Base-by-base conservation (phyloP, 352 stramenopile species). In the Aphanomyces euteiches region DNA sequence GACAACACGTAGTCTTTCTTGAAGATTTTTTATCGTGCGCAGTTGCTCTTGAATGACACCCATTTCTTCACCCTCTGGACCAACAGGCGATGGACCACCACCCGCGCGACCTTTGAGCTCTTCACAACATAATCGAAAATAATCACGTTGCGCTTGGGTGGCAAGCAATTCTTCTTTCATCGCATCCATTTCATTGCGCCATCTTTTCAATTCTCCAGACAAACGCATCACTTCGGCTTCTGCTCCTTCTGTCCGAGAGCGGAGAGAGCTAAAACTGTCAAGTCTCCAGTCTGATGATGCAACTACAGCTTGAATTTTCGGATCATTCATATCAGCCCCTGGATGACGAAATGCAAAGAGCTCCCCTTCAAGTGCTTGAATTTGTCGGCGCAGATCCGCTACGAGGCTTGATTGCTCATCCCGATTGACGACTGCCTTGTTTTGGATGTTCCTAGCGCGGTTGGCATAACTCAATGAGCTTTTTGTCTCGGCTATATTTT, bases 401-500 rank as follows among this genome's bases (percentile, higher is more conserved):
- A 84, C 88, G 72, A 92, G 74, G 5, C 81, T 79, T 19, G 87
- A 93, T 4, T 78, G 78, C 72, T 93, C 84, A 54, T 95, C 87
- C 39, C 87, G 85, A 67, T 95, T 95, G 8, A 95, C 86, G 17
- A 96, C 80, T 1, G 87, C 82, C 50, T 94, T 93, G 77, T 95
- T 95, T 73, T 92, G 85, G 72, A 95, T 97, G 68, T 97, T 97
- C 19, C 89, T 77, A 4, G 90, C 90, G 47, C 91, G 88, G 58
- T 96, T 96, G 5, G 91, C 90, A 79, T 97, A 97, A 73, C 95
- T 95, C 41, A 98, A 78, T 3, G 92, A 92, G 72, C 94, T 97
- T 40, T 97, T 66, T 10, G 90, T 98, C 77, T 98, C 93, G 65
- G 93, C 84, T 54, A 95, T 91, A 67, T 98, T 96, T 39, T 91